Conservation (phyloP, 352 stramenopile genomes). For the Stramenopiles sp. region DNA sequence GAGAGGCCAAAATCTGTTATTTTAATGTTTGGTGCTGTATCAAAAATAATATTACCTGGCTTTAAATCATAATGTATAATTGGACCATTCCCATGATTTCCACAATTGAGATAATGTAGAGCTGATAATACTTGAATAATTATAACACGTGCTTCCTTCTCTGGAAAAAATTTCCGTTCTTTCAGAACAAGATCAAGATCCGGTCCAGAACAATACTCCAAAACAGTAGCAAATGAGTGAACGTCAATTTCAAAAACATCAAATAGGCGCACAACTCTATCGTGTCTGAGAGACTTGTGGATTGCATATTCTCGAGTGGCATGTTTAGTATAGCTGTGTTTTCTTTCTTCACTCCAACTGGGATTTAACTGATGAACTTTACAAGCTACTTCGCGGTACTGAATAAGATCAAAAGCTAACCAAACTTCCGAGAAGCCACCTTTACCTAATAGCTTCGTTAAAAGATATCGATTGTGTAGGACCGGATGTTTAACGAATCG, state of each 20-base stretch:
- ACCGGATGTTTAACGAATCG: conserved; percentile 17
- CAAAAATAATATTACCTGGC: conserved; percentile 62
- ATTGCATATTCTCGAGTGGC: conserved; percentile 61
- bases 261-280: conserved; percentile 40
- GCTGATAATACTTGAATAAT: conserved; percentile 42
- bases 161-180: conserved; percentile 24
- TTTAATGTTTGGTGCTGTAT: conserved; percentile 42
- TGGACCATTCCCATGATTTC: background rate
- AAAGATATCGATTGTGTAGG: conserved; percentile 31
- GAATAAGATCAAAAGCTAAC: conserved; percentile 35
- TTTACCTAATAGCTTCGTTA: conserved; percentile 41
- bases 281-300: conserved; percentile 34
- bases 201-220: conserved; percentile 45
- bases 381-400: conserved; percentile 33
- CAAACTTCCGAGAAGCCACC: conserved; percentile 64
- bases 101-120: conserved; percentile 40
- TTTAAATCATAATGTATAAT: conserved; percentile 78
- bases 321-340: conserved; percentile 55
- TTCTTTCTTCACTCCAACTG: conserved; percentile 41
- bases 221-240: conserved; percentile 52
- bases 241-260: conserved; percentile 66
- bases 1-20: conserved; percentile 54
- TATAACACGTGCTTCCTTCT: conserved; percentile 38
- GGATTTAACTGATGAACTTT: conserved; percentile 60
- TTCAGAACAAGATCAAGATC: conserved; percentile 47